Percentiles rank a stretch among this genome's conserved stretches.
These are phyloP conservation scores for Dactylellina drechsleri DNA, from an alignment of 2,329 filamentous ascomycete genomes.

Conservation along the genomic window DNA sequence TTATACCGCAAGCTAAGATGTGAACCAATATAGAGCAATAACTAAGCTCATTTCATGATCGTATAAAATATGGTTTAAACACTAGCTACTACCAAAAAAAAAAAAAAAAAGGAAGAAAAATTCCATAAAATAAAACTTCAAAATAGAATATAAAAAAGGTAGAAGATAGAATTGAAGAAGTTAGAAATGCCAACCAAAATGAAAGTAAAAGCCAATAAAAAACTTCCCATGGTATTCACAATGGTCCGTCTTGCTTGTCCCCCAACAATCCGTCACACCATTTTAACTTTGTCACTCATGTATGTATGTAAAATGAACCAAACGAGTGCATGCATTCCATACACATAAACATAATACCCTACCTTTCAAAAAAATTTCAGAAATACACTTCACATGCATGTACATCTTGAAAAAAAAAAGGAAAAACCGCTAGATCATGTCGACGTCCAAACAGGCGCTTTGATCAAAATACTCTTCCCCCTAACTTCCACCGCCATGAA, in stretches of 20 bases:
- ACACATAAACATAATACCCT: not conserved
- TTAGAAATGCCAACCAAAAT: constrained; percentile 29
- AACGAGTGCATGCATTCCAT: too few species aligned
- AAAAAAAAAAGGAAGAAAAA: not conserved
- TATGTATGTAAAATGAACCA: too few species aligned
- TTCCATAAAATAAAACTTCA: constrained; percentile 3
- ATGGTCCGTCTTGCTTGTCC: not conserved
- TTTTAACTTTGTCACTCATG: too few species aligned
- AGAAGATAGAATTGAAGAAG: not conserved
- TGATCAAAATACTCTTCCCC: constrained; percentile 77
- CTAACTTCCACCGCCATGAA: constrained; percentile 80
- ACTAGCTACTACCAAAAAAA: constrained; percentile 13
- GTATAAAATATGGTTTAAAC: constrained; percentile 35
- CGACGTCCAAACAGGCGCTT: constrained; percentile 75
- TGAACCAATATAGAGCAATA: too few species aligned
- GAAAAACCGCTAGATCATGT: not conserved
- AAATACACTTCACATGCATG: not conserved
- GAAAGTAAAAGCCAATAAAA: constrained; percentile 5
- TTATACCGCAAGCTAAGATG: too few species aligned
- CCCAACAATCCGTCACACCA: too few species aligned
- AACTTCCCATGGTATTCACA: constrained; percentile 32
- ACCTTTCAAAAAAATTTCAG: not conserved
- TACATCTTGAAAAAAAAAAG: not conserved
- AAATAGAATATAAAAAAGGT: constrained; percentile 29
- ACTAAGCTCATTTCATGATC: constrained; percentile 38